Percentiles rank a stretch among this genome's conserved stretches.
These are phyloP conservation scores for Vitis labrusca DNA, from an alignment of 164 flowering plant species.

Conservation along the genomic window DNA sequence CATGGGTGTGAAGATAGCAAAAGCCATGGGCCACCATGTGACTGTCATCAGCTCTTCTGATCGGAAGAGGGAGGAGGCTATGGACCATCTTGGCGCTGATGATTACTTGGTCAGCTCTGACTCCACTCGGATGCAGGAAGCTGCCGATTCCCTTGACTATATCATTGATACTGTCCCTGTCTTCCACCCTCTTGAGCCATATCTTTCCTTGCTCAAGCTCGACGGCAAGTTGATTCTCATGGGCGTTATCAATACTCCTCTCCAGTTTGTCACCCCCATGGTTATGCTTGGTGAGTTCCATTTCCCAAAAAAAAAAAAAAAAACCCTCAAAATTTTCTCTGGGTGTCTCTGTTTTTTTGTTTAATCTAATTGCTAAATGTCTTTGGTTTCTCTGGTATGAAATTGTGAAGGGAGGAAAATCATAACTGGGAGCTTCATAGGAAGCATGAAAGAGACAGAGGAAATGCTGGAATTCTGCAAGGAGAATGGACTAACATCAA, in stretches of 20 bases:
- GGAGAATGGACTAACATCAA: conserved; percentile 56
- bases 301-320: background rate
- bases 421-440: conserved; percentile 77
- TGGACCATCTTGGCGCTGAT: conserved; percentile 69
- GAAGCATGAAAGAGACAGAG: conserved; percentile 81
- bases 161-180: conserved; percentile 77
- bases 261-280: conserved; percentile 66
- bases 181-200: conserved; percentile 67
- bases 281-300: conserved; percentile 68
- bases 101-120: conserved; percentile 68
- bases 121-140: conserved; percentile 36
- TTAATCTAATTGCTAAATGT: background rate
- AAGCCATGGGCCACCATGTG: conserved; percentile 82
- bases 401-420: conserved; percentile 59
- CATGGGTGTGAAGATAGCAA: conserved; percentile 77
- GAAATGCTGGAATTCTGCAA: conserved; percentile 79
- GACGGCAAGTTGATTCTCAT: conserved; percentile 71
- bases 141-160: conserved; percentile 60
- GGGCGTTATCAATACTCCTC: conserved; percentile 65
- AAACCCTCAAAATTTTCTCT: background rate
- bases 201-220: conserved; percentile 57
- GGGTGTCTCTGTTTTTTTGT: background rate
- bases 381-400: background rate
- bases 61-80: conserved; percentile 59
- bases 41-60: conserved; percentile 78